Evolutionary conservation across 176 grass and related monocot genomes (phyloP).

Genomic region (Paspalum vaginatum): DNA sequence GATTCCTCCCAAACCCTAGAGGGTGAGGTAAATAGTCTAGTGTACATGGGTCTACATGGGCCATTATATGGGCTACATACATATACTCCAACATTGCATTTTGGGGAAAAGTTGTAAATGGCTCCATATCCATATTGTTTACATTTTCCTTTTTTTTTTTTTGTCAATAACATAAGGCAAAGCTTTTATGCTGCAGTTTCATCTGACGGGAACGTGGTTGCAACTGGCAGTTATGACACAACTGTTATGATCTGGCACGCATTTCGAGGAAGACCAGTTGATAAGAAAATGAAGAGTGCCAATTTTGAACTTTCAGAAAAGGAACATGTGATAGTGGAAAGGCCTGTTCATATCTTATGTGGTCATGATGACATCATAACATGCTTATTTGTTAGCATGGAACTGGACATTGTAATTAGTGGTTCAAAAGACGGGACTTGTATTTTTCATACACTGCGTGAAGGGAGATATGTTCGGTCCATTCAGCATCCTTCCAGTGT

Average conservation of each 20-base stretch:
- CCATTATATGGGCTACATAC: too few species aligned
- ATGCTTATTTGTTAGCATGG: constrained; percentile 92
- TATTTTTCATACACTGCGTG: constrained; percentile 88
- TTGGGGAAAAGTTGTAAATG: background rate
- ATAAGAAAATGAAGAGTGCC: constrained; percentile 57
- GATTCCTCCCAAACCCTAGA: too few species aligned
- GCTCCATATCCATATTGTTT: background rate
- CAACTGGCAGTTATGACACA: constrained; percentile 97
- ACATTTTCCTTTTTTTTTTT: background rate
- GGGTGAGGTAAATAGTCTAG: too few species aligned
- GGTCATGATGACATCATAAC: constrained; percentile 97
- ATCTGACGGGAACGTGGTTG: constrained; percentile 83
- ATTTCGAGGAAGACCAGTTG: constrained; percentile 71
- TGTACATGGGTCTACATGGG: too few species aligned
- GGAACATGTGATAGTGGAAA: constrained; percentile 80
- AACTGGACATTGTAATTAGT: constrained; percentile 93
- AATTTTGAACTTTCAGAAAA: constrained; percentile 65
- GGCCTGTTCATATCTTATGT: constrained; percentile 92
- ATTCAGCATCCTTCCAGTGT: constrained; percentile 73
- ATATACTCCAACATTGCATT: too few species aligned
- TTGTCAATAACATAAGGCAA: background rate
- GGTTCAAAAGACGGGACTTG: constrained; percentile 99
- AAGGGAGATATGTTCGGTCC: constrained; percentile 82
- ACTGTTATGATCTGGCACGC: constrained; percentile 98
- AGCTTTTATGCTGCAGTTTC: constrained; percentile 67